Evolutionary conservation across 2,329 filamentous ascomycete genomes (phyloP).

Genomic region (Xylariaceae sp.): DNA sequence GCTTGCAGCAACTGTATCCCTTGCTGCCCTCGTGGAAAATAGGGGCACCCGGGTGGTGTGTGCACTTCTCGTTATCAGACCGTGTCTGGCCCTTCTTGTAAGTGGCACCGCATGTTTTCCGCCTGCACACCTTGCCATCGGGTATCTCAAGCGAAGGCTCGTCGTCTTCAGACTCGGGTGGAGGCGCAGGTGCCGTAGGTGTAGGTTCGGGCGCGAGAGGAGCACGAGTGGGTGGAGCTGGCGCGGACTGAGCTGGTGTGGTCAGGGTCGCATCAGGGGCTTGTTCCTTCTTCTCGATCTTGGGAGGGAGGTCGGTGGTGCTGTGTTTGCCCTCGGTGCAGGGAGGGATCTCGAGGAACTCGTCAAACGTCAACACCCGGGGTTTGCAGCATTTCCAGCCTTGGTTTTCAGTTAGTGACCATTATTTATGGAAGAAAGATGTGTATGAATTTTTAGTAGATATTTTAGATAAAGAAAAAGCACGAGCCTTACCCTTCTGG

Average conservation of each 20-base stretch:
- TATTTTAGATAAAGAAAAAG: not conserved
- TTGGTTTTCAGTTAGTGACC: constrained; percentile 34
- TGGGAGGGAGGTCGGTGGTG: constrained; percentile 66
- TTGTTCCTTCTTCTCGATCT: constrained; percentile 54
- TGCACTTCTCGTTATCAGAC: constrained; percentile 66
- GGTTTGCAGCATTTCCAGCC: constrained; percentile 99
- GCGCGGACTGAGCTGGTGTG: constrained; percentile 38
- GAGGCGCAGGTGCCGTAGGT: constrained; percentile 52
- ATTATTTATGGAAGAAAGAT: not conserved
- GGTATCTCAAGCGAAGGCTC: constrained; percentile 70
- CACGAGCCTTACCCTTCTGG: constrained; percentile 72
- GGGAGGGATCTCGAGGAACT: constrained; percentile 87
- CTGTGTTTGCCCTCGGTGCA: constrained; percentile 93
- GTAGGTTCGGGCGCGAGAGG: constrained; percentile 42
- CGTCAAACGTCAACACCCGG: constrained; percentile 93
- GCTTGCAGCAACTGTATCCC: constrained; percentile 95
- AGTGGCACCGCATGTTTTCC: constrained; percentile 64
- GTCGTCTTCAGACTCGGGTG: constrained; percentile 80
- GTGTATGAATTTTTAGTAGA: not conserved
- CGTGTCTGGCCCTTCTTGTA: constrained; percentile 59
- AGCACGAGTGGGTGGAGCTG: constrained; percentile 37
- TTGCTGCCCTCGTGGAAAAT: constrained; percentile 99
- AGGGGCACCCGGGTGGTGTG: constrained; percentile 82
- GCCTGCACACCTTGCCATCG: constrained; percentile 68
- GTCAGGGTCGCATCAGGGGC: constrained; percentile 38